Conservation (phyloP, 768 basidiomycete species). For the Serendipita sp. region DNA sequence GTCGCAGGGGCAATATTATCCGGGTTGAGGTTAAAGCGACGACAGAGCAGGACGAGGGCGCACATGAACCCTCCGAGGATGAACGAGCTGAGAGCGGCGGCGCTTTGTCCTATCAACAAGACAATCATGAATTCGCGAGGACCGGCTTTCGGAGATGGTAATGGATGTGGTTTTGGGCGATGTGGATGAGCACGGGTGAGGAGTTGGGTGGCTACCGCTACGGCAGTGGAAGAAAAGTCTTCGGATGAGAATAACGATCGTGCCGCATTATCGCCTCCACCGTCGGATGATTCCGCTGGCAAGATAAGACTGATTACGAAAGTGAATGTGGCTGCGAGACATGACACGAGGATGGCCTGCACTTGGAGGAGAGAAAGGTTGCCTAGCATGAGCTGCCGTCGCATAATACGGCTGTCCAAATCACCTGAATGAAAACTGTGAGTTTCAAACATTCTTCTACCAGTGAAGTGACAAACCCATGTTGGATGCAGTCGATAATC, state of each 20-base stretch:
- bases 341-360: conserved; percentile 80
- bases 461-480: background rate
- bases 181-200: background rate
- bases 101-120: conserved; percentile 60
- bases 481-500: conserved; percentile 62
- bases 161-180: conserved; percentile 8
- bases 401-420: conserved; percentile 52
- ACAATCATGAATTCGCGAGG: conserved; percentile 54
- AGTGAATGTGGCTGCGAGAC: conserved; percentile 64
- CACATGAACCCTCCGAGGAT: conserved; percentile 91
- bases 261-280: background rate
- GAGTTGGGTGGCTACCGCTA: background rate
- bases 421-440: conserved; percentile 32
- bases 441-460: background rate
- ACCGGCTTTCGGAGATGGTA: conserved; percentile 8
- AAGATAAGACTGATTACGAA: conserved; percentile 47
- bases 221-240: background rate
- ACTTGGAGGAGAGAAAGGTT: conserved; percentile 82
- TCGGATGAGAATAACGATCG: background rate
- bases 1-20: conserved; percentile 95
- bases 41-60: conserved; percentile 58
- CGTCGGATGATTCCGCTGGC: conserved; percentile 17
- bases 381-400: conserved; percentile 55
- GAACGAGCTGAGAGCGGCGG: conserved; percentile 60
- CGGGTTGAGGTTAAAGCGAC: conserved; percentile 64